phyloP scores from a whole-genome alignment of 2,329 filamentous ascomycete genomes.

The Sphaceloma murrayae region DNA sequence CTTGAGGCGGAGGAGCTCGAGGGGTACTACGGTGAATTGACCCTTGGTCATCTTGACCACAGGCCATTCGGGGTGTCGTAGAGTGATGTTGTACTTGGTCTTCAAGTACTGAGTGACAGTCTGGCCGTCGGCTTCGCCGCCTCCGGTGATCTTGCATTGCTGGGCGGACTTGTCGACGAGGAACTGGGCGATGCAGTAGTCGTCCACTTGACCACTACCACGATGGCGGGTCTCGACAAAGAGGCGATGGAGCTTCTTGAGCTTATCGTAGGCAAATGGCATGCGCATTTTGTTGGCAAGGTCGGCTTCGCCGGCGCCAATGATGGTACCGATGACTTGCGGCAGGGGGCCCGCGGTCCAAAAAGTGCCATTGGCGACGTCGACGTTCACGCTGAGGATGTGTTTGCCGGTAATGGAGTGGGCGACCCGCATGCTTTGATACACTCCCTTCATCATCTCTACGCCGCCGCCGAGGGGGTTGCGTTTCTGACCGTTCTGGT shows the following conservation, averaged over 20 bases:
- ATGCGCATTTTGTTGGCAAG: conserved; percentile 22
- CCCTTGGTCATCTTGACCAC: conserved; percentile 50
- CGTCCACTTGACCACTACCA: conserved; percentile 28
- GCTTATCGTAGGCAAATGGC: conserved; percentile 23
- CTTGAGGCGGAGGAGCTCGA: conserved; percentile 46
- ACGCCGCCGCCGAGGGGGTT: conserved; percentile 54
- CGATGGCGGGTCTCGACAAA: conserved; percentile 35
- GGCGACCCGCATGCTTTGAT: conserved; percentile 71
- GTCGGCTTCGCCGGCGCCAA: conserved; percentile 23
- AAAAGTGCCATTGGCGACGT: conserved; percentile 86
- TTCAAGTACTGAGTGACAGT: conserved; percentile 52
- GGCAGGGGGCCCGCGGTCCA: conserved; percentile 47
- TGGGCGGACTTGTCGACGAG: conserved; percentile 37
- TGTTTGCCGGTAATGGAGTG: conserved; percentile 47
- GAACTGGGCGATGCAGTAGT: conserved; percentile 44
- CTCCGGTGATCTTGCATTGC: conserved; percentile 36
- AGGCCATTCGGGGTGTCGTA: conserved; percentile 42
- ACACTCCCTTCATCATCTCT: conserved; percentile 80
- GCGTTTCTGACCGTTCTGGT: conserved; percentile 42
- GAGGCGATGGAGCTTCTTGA: conserved; percentile 36
- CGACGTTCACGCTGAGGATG: conserved; percentile 68
- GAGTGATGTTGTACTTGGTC: conserved; percentile 40
- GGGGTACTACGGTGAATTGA: conserved; percentile 42
- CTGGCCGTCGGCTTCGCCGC: conserved; percentile 35
- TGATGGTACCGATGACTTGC: conserved; percentile 28